phyloP scores from a whole-genome alignment of 352 stramenopile species.

The Globisporangium camurandrum region DNA sequence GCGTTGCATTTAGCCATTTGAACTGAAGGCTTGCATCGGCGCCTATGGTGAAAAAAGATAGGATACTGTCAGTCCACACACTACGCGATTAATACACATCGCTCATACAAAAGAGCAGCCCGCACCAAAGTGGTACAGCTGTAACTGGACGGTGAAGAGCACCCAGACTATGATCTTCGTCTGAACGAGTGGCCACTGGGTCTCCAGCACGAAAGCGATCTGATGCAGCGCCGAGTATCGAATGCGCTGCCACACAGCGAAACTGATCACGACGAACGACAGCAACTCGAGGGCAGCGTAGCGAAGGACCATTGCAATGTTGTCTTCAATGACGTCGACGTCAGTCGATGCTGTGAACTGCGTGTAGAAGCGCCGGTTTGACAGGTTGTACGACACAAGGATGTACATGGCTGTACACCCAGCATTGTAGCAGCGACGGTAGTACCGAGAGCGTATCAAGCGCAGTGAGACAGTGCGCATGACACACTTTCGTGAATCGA shows the following conservation, averaged over 20 bases:
- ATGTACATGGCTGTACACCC: conserved; percentile 18
- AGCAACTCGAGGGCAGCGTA: conserved; percentile 15
- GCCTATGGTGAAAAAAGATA: too few relatives aligned
- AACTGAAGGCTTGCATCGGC: too few relatives aligned
- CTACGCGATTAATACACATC: too few relatives aligned
- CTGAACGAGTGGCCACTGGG: conserved; percentile 25
- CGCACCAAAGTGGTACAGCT: conserved; percentile 23
- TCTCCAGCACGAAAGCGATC: conserved; percentile 32
- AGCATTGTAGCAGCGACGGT: not conserved
- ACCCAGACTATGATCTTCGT: conserved; percentile 40
- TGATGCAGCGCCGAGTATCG: conserved; percentile 20
- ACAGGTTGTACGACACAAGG: conserved; percentile 21
- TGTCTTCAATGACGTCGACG: conserved; percentile 5
- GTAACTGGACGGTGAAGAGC: conserved; percentile 28
- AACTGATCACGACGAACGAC: conserved; percentile 11
- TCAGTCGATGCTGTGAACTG: conserved; percentile 18
- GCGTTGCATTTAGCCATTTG: too few relatives aligned
- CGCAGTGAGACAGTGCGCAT: not conserved
- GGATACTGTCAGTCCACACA: too few relatives aligned
- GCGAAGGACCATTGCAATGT: conserved; percentile 22
- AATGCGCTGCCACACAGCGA: conserved; percentile 16
- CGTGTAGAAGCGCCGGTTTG: conserved; percentile 23
- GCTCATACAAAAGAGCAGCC: too few relatives aligned
- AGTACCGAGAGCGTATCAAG: not conserved
- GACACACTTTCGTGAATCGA: not conserved